Evolutionary conservation across 805 yeast species (phyloP), one percentile per base, ranked within the genome.

Genomic region (Starmerella floricola): DNA sequence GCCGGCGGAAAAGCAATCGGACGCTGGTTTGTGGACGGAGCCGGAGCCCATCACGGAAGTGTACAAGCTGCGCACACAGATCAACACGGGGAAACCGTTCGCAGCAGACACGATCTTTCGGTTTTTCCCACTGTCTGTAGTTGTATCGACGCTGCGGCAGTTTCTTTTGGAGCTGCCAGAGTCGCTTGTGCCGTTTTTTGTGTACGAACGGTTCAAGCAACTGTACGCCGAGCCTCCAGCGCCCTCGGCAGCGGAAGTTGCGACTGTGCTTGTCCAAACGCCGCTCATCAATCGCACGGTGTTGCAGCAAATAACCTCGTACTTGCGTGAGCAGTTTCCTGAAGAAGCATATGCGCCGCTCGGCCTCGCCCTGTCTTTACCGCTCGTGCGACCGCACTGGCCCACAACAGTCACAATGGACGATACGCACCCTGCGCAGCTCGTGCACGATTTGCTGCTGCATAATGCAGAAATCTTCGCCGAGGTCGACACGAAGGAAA

Each of bases 161-260:
- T 80, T 76, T 56, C 62, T 82, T 16, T 65, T 81, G 55, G 91
- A 82, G 55, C 65, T 82, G 35, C 94, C 93, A 0, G 84, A 78
- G 48, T 75, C 87, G 1, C 57, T 82, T 31, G 71, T 82, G 5
- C 74, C 86, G 1, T 66, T 67, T 53, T 72, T 73, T 13, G 66
- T 75, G 38, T 78, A 74, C 53, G 87, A 79, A 37, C 40, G 42
- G 36, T 65, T 81, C 44, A 74, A 74, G 55, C 69, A 75, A 2
- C 62, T 79, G 23, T 81, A 79, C 27, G 10, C 12, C 11, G 36
- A 33, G n/a, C n/a, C n/a, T n/a, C n/a, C 17, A 11, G 17, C 18
- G 16, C 17, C 10, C 27, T 6, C 33, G n/a, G 32, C 41, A 1
- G 50, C 40, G 19, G 47, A 38, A 2, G 36, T 59, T 2, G 53